These are phyloP conservation scores for Solanum medicagineum DNA, from an alignment of 257 asterid species.

Conservation along the genomic window DNA sequence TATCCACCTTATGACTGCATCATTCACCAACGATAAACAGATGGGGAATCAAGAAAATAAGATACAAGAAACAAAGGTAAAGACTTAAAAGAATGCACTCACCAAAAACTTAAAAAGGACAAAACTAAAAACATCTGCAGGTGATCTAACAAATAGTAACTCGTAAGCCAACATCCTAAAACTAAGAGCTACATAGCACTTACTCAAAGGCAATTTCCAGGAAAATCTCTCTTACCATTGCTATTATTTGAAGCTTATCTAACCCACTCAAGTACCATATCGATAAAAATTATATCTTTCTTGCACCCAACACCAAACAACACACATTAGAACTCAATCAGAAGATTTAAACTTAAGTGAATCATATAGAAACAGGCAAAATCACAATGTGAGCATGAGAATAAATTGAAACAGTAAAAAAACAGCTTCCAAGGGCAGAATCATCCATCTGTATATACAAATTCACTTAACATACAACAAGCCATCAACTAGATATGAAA, in stretches of 20 bases:
- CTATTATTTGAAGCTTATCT: not conserved
- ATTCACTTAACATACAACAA: not conserved
- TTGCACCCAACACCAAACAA: not conserved
- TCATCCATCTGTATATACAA: too few relatives aligned
- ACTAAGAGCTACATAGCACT: not conserved
- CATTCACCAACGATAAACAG: not conserved
- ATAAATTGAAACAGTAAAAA: not conserved
- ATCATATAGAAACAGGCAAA: not conserved
- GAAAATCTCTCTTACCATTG: not conserved
- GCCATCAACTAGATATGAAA: not conserved
- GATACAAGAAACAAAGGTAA: not conserved
- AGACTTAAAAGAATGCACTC: not conserved
- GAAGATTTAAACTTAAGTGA: not conserved
- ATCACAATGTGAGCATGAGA: not conserved
- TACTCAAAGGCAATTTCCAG: not conserved
- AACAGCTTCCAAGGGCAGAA: not conserved
- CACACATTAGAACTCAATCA: not conserved
- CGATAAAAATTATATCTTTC: not conserved
- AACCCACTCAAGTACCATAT: not conserved
- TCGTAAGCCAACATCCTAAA: not conserved
- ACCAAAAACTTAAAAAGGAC: not conserved
- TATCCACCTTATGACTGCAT: constrained; percentile 5
- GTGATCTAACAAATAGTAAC: not conserved
- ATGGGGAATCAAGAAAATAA: not conserved
- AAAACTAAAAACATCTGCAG: not conserved